Evolutionary conservation across 108 stramenopile genomes (phyloP).

Genomic region (Skeletonema marinoi): DNA sequence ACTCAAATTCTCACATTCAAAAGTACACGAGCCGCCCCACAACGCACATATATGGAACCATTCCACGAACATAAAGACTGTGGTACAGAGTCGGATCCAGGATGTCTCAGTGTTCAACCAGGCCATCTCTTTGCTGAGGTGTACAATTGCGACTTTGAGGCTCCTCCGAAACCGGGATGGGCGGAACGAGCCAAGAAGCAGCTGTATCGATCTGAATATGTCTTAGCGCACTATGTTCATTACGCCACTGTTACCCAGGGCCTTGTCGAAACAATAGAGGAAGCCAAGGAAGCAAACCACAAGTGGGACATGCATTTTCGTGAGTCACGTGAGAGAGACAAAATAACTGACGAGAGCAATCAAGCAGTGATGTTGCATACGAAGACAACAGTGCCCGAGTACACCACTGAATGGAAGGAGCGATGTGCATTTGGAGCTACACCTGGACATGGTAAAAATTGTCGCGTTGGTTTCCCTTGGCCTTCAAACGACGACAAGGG

Average conservation of each 20-base stretch:
- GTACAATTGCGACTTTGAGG: slow-evolving; percentile 76
- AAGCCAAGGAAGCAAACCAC: slow-evolving; percentile 15
- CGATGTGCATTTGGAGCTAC: slow-evolving; percentile 44
- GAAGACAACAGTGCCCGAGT: slow-evolving; percentile 57
- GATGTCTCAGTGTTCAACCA: slow-evolving; percentile 41
- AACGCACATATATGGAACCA: slow-evolving; percentile 38
- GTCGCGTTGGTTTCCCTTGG: slow-evolving; percentile 60
- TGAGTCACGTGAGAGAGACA: slow-evolving; percentile 17
- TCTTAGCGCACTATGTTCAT: slow-evolving; percentile 80
- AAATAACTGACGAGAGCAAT: slow-evolving; percentile 56
- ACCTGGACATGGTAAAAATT: slow-evolving; percentile 46
- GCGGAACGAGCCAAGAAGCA: slow-evolving; percentile 79
- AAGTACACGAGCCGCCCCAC: slow-evolving; percentile 45
- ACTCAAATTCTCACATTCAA: slow-evolving; percentile 65
- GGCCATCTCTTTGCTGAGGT: slow-evolving; percentile 56
- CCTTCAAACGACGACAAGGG: slow-evolving; percentile 38
- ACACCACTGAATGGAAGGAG: slow-evolving; percentile 43
- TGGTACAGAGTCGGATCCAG: slow-evolving; percentile 38
- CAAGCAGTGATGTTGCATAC: slow-evolving; percentile 86
- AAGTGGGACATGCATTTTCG: slow-evolving; percentile 30
- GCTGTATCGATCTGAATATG: slow-evolving; percentile 75
- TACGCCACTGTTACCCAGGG: slow-evolving; percentile 72
- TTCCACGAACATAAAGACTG: slow-evolving; percentile 43
- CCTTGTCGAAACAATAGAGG: slow-evolving; percentile 37
- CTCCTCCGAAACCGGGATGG: slow-evolving; percentile 66